phyloP scores from a whole-genome alignment of 176 grass and related monocot genomes.

The Paspalum notatum region DNA sequence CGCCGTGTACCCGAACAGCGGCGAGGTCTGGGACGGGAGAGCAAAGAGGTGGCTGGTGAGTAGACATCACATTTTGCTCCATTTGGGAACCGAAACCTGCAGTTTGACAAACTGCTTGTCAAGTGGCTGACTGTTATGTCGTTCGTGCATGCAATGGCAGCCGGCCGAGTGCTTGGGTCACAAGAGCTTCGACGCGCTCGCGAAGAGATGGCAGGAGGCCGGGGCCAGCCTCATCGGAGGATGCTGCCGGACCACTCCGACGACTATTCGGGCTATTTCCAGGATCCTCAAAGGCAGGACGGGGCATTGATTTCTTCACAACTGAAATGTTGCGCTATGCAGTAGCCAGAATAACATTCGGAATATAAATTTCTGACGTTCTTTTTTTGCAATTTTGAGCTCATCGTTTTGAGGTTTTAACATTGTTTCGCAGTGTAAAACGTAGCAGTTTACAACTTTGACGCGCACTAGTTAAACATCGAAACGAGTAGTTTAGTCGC shows the following conservation, averaged over 20 bases:
- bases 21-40: conserved; percentile 77
- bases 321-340: background rate
- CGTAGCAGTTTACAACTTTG: background rate
- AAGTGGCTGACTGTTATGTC: background rate
- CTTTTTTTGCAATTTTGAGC: background rate
- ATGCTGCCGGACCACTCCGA: conserved; percentile 78
- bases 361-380: background rate
- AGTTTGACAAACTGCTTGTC: background rate
- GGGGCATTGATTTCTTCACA: conserved; percentile 8
- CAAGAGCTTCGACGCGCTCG: conserved; percentile 63
- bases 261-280: conserved; percentile 68
- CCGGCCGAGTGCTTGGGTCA: conserved; percentile 55
- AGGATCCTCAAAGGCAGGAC: conserved; percentile 50
- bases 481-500: background rate
- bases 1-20: conserved; percentile 86
- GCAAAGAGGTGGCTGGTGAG: conserved; percentile 87
- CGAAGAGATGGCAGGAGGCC: conserved; percentile 60
- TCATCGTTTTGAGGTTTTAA: background rate
- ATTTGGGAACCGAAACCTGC: background rate
- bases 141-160: conserved; percentile 30
- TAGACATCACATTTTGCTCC: background rate
- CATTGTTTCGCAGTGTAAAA: conserved; percentile 13
- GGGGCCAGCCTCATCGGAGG: conserved; percentile 73
- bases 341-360: conserved; percentile 11
- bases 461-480: background rate